A percentile compares a stretch with the other conserved stretches of the same genome.
Conservation (phyloP, 192 early-diverging fungal genomes). For the Spizellomyces sp. region DNA sequence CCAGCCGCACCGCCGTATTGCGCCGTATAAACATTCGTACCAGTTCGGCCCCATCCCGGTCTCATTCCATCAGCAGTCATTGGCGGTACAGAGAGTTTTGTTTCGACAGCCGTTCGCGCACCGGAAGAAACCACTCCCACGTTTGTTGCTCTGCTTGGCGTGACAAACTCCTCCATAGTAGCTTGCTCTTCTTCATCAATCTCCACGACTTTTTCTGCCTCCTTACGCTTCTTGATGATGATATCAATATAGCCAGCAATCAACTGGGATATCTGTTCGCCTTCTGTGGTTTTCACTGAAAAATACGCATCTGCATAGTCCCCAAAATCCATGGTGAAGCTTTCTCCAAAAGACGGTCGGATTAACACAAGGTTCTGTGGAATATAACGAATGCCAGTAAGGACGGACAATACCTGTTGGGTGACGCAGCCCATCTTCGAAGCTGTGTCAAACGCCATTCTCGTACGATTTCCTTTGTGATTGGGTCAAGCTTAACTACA, state of each 20-base stretch:
- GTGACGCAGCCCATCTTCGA: slow-evolving; percentile 57
- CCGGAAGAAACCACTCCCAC: slow-evolving; percentile 39
- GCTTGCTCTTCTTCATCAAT: slow-evolving; percentile 59
- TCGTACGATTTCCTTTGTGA: slow-evolving; percentile 57
- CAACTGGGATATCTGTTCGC: slow-evolving; percentile 60
- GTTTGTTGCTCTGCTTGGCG: slow-evolving; percentile 45
- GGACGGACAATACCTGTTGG: slow-evolving; percentile 41
- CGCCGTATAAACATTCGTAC: slow-evolving; percentile 6
- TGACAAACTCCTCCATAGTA: slow-evolving; percentile 57
- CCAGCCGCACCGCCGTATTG: slow-evolving; percentile 25
- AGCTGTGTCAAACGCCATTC: slow-evolving; percentile 61
- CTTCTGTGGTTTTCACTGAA: slow-evolving; percentile 58
- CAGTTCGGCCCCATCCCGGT: slow-evolving; percentile 32
- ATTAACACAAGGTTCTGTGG: slow-evolving; percentile 1
- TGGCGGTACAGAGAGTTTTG: slow-evolving; percentile 24
- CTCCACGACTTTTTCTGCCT: slow-evolving; percentile 52
- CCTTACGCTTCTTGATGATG: slow-evolving; percentile 59
- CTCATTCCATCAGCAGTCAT: slow-evolving; percentile 38
- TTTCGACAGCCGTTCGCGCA: slow-evolving; percentile 41
- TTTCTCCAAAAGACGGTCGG: slow-evolving; percentile 19
- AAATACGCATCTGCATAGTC: slow-evolving; percentile 62
- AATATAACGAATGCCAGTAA: background rate
- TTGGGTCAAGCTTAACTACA: slow-evolving; percentile 53
- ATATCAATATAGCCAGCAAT: slow-evolving; percentile 70
- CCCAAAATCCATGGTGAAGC: slow-evolving; percentile 66